Evolutionary conservation across 345 rosid species (phyloP).

Genomic region (Camelina laxa): DNA sequence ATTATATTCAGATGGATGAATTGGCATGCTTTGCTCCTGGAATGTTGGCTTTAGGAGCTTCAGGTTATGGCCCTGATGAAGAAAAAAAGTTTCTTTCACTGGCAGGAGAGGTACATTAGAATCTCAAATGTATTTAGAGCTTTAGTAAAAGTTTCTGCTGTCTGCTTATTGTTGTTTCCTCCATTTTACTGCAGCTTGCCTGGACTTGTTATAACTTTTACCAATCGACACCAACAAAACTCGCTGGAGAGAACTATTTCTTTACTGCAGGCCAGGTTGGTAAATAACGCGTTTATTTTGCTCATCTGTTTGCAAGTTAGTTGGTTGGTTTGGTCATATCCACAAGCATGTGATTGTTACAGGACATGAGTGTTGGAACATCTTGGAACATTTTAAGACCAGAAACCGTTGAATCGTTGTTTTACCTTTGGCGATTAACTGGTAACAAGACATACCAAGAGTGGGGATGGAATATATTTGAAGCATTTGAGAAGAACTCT

Average conservation of each 20-base stretch:
- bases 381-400: slow-evolving; percentile 98
- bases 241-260: slow-evolving; percentile 97
- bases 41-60: slow-evolving; percentile 96
- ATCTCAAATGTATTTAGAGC: slow-evolving; percentile 7
- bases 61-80: slow-evolving; percentile 79
- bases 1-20: slow-evolving; percentile 88
- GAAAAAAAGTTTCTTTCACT: slow-evolving; percentile 71
- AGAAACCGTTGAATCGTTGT: slow-evolving; percentile 93
- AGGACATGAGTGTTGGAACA: slow-evolving; percentile 99
- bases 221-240: slow-evolving; percentile 87
- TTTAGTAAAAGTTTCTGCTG: slow-evolving; percentile 1
- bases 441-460: slow-evolving; percentile 95
- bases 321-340: slow-evolving; percentile 17
- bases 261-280: slow-evolving; percentile 71
- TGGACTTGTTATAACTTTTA: slow-evolving; percentile 99
- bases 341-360: slow-evolving; percentile 33
- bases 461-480: slow-evolving; percentile 99
- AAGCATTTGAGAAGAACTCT: slow-evolving; percentile 93
- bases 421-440: slow-evolving; percentile 93
- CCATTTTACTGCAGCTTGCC: slow-evolving; percentile 69
- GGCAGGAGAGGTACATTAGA: slow-evolving; percentile 78
- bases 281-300: background rate
- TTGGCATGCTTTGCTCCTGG: slow-evolving; percentile 99
- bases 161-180: slow-evolving; percentile 17
- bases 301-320: background rate